Percentiles rank a stretch among this genome's conserved stretches.
phyloP scores from a whole-genome alignment of 2,329 filamentous ascomycete species.

The Sclerotinia glacialis region DNA sequence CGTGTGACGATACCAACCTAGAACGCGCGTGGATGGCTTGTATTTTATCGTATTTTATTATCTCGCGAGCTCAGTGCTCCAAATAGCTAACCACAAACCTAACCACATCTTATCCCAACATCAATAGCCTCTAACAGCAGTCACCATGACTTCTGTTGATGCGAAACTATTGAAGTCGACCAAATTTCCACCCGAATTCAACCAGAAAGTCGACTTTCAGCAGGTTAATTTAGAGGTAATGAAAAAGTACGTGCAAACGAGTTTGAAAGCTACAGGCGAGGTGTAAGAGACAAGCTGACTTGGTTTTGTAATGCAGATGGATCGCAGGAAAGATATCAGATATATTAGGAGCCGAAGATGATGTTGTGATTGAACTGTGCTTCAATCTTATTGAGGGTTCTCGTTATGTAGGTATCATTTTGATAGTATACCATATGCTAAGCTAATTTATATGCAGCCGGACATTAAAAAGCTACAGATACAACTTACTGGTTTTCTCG shows the following conservation, averaged over 20 bases:
- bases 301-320: constrained; percentile 61
- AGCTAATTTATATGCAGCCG: constrained; percentile 57
- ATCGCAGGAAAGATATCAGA: constrained; percentile 84
- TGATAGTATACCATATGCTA: constrained; percentile 21
- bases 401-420: constrained; percentile 62
- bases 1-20: neutral
- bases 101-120: neutral
- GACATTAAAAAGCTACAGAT: constrained; percentile 96
- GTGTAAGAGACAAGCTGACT: constrained; percentile 26
- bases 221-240: constrained; percentile 98
- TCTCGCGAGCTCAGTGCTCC: neutral
- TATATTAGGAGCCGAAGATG: constrained; percentile 89
- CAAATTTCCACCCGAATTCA: constrained; percentile 92
- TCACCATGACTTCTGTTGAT: constrained; percentile 75
- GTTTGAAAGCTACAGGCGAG: constrained; percentile 24
- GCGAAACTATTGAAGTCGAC: constrained; percentile 86
- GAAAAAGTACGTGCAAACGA: constrained; percentile 72
- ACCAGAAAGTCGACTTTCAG: constrained; percentile 90
- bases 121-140: neutral
- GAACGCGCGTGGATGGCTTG: constrained; percentile 2
- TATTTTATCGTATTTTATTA: constrained; percentile 1
- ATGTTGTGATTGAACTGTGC: constrained; percentile 87
- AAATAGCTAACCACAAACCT: neutral
- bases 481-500: constrained; percentile 89
- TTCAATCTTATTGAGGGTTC: constrained; percentile 69